Evolutionary conservation across 352 stramenopile species (phyloP).

Genomic region (Phytopythium litorale): DNA sequence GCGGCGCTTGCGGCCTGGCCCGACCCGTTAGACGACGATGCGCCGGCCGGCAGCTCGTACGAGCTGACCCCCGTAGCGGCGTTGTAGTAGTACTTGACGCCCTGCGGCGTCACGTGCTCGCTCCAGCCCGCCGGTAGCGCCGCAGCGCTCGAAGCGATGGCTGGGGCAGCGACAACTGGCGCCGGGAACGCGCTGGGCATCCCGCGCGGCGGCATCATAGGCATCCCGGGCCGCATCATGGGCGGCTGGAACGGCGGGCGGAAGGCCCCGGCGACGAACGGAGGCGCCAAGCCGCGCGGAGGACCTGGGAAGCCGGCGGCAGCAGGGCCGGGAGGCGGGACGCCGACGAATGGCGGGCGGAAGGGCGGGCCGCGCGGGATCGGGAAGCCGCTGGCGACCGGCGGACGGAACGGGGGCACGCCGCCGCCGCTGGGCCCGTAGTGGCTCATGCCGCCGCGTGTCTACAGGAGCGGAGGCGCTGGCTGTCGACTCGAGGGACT

Average conservation of each 20-base stretch:
- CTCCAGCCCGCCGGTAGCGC: slow-evolving; percentile 52
- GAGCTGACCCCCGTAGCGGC: slow-evolving; percentile 50
- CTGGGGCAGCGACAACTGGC: background rate
- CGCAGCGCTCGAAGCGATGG: background rate
- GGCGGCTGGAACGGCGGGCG: slow-evolving; percentile 14
- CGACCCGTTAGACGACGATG: background rate
- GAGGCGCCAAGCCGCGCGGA: slow-evolving; percentile 5
- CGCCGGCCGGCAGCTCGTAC: slow-evolving; percentile 37
- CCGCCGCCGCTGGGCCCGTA: slow-evolving; percentile 20
- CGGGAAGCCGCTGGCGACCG: background rate
- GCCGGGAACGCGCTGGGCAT: background rate
- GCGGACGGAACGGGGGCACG: background rate
- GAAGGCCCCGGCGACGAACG: background rate
- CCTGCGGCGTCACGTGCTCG: slow-evolving; percentile 52
- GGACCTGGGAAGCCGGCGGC: slow-evolving; percentile 6
- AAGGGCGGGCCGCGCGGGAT: slow-evolving; percentile 13
- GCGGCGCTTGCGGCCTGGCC: background rate
- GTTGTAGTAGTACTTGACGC: slow-evolving; percentile 62
- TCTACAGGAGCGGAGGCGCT: background rate
- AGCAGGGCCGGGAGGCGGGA: slow-evolving; percentile 3
- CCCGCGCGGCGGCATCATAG: background rate
- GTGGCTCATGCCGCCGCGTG: slow-evolving; percentile 20
- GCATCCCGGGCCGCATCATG: slow-evolving; percentile 2
- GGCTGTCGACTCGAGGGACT: background rate
- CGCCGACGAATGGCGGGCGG: slow-evolving; percentile 19